These are phyloP conservation scores for Diospyros lotus DNA, from an alignment of 148 eudicot species.

Conservation along the genomic window DNA sequence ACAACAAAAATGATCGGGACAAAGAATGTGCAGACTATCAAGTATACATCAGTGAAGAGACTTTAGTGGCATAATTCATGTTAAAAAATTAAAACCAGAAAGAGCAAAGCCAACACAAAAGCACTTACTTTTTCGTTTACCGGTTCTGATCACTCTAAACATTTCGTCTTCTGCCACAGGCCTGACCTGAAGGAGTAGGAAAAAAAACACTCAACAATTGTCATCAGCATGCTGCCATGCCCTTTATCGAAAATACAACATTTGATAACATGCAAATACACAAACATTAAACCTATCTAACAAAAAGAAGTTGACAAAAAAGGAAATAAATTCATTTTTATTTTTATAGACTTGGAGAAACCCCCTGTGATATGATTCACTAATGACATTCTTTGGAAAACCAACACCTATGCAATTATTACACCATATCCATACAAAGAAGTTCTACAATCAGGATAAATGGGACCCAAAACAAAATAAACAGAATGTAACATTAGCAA, in stretches of 20 bases:
- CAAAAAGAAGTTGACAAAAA: neutral
- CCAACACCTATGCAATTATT: neutral
- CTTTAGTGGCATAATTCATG: neutral
- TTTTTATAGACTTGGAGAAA: neutral
- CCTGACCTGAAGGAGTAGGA: constrained; percentile 59
- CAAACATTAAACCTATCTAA: neutral
- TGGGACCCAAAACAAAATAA: no score
- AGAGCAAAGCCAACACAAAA: neutral
- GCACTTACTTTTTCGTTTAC: constrained; percentile 88
- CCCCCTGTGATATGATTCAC: neutral
- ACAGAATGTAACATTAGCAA: no score
- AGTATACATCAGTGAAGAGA: neutral
- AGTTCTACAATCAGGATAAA: no score
- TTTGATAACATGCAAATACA: neutral
- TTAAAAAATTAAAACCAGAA: neutral
- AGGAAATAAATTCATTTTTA: neutral
- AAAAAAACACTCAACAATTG: neutral
- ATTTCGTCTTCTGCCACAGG: constrained; percentile 34
- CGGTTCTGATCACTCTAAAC: constrained; percentile 82
- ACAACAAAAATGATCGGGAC: neutral
- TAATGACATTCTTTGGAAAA: neutral
- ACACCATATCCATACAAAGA: no score
- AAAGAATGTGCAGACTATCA: neutral
- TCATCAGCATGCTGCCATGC: no score
- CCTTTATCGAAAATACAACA: no score